phyloP scores from a whole-genome alignment of 768 basidiomycete genomes.

The Grammothele lineata region DNA sequence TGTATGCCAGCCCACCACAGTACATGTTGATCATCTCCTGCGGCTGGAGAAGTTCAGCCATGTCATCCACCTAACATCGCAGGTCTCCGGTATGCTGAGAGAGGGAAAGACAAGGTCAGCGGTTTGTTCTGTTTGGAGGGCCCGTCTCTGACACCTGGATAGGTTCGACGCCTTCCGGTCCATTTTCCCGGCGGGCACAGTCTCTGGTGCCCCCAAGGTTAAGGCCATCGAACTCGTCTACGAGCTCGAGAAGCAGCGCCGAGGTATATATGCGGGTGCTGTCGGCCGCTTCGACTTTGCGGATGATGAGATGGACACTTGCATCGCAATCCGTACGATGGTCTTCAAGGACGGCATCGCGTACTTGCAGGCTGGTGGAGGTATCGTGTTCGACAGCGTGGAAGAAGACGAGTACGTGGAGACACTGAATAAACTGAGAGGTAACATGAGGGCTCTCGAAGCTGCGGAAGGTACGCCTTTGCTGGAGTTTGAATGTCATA shows the following conservation, averaged over 20 bases:
- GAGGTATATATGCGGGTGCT: slow-evolving; percentile 95
- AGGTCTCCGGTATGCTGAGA: slow-evolving; percentile 84
- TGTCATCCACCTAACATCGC: slow-evolving; percentile 95
- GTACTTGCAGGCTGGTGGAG: slow-evolving; percentile 95
- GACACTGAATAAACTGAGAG: slow-evolving; percentile 90
- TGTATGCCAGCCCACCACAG: slow-evolving; percentile 91
- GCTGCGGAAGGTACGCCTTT: slow-evolving; percentile 76
- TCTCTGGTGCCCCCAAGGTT: slow-evolving; percentile 98
- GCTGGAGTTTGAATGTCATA: not conserved
- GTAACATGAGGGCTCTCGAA: slow-evolving; percentile 82
- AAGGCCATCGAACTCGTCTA: slow-evolving; percentile 94
- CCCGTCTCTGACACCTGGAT: not conserved
- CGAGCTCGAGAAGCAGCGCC: slow-evolving; percentile 79
- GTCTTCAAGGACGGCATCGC: slow-evolving; percentile 88
- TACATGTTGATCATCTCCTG: slow-evolving; percentile 96
- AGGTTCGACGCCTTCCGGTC: slow-evolving; percentile 99
- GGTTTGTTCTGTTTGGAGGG: too few species aligned
- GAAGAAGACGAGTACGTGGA: slow-evolving; percentile 98
- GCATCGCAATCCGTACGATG: slow-evolving; percentile 98
- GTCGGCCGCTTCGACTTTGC: slow-evolving; percentile 99
- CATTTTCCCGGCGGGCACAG: slow-evolving; percentile 98
- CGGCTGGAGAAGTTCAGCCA: slow-evolving; percentile 93
- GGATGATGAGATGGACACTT: slow-evolving; percentile 92
- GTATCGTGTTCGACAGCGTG: slow-evolving; percentile 94
- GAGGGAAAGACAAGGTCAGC: slow-evolving; percentile 77